phyloP scores from a whole-genome alignment of 805 yeast species.

The Cyberlindnera sargentensis region DNA sequence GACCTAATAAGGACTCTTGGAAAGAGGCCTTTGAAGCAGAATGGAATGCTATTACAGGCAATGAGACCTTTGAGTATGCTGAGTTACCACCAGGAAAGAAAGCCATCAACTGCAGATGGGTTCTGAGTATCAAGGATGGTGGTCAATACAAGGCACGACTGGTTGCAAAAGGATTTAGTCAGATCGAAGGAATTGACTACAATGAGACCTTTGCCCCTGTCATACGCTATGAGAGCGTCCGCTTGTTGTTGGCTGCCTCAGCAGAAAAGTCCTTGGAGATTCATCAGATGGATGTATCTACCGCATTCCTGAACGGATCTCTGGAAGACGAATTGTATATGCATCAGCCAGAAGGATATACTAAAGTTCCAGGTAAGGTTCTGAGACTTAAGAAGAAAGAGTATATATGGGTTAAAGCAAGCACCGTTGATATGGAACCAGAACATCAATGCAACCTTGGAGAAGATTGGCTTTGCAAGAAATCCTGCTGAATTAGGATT shows the following conservation, averaged over 20 bases:
- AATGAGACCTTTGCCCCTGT: conserved; percentile 24
- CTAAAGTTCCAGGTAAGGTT: not conserved
- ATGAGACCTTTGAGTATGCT: conserved; percentile 2
- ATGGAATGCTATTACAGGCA: not conserved
- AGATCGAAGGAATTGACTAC: conserved; percentile 21
- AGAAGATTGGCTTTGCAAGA: not conserved
- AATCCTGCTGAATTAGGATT: not conserved
- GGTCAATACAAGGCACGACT: conserved; percentile 17
- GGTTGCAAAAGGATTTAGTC: conserved; percentile 22
- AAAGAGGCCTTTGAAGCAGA: conserved; percentile 1
- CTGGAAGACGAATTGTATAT: not conserved
- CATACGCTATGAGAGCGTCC: conserved; percentile 15
- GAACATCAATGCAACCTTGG: not conserved
- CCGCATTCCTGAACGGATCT: not conserved
- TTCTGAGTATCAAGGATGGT: not conserved
- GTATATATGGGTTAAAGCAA: not conserved
- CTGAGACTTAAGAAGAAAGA: not conserved
- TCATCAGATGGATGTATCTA: conserved; percentile 1
- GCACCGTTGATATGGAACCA: not conserved
- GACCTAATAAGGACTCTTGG: not conserved
- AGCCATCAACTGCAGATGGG: conserved; percentile 3
- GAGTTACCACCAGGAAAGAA: conserved; percentile 1
- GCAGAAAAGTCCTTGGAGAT: not conserved
- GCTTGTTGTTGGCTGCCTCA: conserved; percentile 2
- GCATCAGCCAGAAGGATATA: not conserved